A percentile compares a stretch with the other conserved stretches of the same genome.
These are phyloP conservation scores for Kwoniella newhampshirensis DNA, from an alignment of 768 basidiomycete genomes.

Conservation along the genomic window DNA sequence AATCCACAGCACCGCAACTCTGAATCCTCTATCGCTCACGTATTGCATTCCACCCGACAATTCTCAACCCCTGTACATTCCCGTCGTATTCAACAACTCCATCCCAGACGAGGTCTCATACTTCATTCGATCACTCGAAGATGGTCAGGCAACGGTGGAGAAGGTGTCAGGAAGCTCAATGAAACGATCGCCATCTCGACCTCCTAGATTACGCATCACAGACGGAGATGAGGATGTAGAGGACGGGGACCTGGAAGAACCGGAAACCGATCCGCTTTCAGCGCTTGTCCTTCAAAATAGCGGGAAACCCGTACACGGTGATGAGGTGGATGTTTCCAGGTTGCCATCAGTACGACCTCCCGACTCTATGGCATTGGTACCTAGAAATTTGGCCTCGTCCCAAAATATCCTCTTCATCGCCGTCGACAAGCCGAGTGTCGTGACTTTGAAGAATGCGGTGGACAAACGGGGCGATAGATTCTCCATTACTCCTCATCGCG, in stretches of 20 bases:
- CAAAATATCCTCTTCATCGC: conserved; percentile 73
- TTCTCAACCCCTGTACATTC: conserved; percentile 63
- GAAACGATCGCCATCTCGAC: conserved; percentile 20
- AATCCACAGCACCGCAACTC: conserved; percentile 67
- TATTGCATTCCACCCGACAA: conserved; percentile 69
- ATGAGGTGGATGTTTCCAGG: conserved; percentile 30
- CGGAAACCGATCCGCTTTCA: conserved; percentile 28
- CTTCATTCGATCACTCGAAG: conserved; percentile 67
- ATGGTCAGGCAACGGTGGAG: conserved; percentile 22
- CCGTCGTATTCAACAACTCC: conserved; percentile 87
- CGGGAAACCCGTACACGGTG: background rate
- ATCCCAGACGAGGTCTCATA: conserved; percentile 70
- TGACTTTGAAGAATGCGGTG: conserved; percentile 71
- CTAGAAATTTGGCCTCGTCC: conserved; percentile 63
- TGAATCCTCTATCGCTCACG: conserved; percentile 72
- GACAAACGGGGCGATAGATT: conserved; percentile 72
- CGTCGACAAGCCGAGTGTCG: conserved; percentile 68
- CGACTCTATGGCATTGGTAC: conserved; percentile 54
- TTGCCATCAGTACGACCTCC: conserved; percentile 44
- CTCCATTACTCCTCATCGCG: conserved; percentile 62
- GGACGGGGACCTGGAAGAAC: conserved; percentile 31
- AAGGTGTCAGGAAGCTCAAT: conserved; percentile 33
- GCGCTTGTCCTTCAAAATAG: conserved; percentile 25
- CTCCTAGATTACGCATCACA: conserved; percentile 24
- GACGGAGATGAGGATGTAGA: conserved; percentile 43